phyloP scores from a whole-genome alignment of 305 asterid species.

The Solanum hybrid region DNA sequence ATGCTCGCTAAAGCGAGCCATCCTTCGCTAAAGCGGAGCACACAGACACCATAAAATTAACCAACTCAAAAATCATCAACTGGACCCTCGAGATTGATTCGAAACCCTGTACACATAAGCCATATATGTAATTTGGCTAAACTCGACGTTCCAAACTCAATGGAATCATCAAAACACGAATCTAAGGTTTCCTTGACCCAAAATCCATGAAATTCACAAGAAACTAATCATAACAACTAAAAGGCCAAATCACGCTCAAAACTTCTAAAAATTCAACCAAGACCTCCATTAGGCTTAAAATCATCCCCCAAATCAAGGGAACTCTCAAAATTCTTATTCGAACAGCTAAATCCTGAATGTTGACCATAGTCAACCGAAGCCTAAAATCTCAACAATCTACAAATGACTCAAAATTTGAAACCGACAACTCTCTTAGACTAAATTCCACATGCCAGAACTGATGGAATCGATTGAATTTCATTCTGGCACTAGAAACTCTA shows the following conservation, averaged over 20 bases:
- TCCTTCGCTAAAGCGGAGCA: background rate
- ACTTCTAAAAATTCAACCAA: background rate
- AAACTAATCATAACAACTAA: background rate
- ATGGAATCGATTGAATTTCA: background rate
- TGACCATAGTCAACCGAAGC: background rate
- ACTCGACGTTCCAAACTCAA: background rate
- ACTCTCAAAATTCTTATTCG: background rate
- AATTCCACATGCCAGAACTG: background rate
- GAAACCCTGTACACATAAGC: background rate
- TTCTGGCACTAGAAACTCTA: background rate
- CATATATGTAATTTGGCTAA: background rate
- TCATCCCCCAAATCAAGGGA: background rate
- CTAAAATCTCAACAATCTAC: background rate
- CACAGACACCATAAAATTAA: background rate
- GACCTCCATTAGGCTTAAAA: background rate
- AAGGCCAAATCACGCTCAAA: background rate
- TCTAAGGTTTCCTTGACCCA: background rate
- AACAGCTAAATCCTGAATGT: background rate
- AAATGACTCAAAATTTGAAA: background rate
- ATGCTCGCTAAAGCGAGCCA: background rate
- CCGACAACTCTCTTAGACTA: background rate
- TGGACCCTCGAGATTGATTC: background rate
- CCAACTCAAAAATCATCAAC: background rate
- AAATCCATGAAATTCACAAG: background rate
- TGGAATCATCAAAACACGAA: background rate